These are phyloP conservation scores for Coniochaeta hoffmannii DNA, from an alignment of 2,329 filamentous ascomycete genomes.

Conservation along the genomic window DNA sequence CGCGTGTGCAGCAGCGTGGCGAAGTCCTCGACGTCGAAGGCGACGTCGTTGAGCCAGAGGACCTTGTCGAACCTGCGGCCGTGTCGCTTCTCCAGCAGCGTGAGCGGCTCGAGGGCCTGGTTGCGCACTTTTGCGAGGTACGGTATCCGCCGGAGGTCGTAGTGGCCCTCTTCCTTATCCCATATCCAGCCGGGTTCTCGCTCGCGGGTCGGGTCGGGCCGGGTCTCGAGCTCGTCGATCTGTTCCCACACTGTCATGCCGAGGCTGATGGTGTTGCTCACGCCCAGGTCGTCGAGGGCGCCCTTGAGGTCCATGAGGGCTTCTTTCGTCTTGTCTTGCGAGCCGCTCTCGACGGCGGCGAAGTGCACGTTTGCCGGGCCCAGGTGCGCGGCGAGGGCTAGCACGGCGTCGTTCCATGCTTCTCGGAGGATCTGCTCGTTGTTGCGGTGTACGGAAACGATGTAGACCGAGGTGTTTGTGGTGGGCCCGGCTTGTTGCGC, in stretches of 20 bases:
- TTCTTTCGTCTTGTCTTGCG: slow-evolving; percentile 59
- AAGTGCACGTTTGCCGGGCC: slow-evolving; percentile 58
- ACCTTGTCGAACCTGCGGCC: slow-evolving; percentile 48
- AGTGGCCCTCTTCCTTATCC: slow-evolving; percentile 39
- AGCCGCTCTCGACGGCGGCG: slow-evolving; percentile 60
- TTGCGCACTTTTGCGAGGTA: slow-evolving; percentile 61
- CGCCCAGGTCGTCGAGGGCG: slow-evolving; percentile 40
- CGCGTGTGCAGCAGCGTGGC: slow-evolving; percentile 46
- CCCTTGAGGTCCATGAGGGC: slow-evolving; percentile 49
- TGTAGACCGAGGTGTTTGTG: neutral
- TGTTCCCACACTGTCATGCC: slow-evolving; percentile 48
- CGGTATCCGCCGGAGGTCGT: slow-evolving; percentile 57
- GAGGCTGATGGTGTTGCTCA: slow-evolving; percentile 48
- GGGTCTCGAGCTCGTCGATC: slow-evolving; percentile 42
- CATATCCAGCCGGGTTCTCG: slow-evolving; percentile 54
- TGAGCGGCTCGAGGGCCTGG: slow-evolving; percentile 50
- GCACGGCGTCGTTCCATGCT: slow-evolving; percentile 52
- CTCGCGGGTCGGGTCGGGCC: slow-evolving; percentile 21
- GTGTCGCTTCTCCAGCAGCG: slow-evolving; percentile 35
- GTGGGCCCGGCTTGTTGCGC: neutral
- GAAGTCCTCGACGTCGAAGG: slow-evolving; percentile 49
- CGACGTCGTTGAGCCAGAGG: slow-evolving; percentile 54
- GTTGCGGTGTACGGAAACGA: slow-evolving; percentile 50
- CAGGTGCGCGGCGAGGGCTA: slow-evolving; percentile 47
- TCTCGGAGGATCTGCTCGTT: slow-evolving; percentile 50